Evolutionary conservation across 1,139 yeast species (phyloP).

Genomic region (Kodamaea ohmeri): DNA sequence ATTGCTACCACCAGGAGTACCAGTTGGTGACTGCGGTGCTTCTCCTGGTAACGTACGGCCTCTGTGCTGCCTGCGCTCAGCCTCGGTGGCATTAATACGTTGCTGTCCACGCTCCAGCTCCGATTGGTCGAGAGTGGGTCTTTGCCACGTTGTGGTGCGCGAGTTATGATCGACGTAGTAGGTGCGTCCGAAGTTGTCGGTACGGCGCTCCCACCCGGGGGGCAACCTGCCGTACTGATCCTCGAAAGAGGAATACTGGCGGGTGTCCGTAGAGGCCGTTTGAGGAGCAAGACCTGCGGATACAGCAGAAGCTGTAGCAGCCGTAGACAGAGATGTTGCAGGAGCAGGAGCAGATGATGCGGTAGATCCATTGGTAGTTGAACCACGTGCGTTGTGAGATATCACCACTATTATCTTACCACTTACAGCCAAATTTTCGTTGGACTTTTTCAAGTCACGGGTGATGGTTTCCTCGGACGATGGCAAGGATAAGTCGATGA

Average conservation of each 20-base stretch:
- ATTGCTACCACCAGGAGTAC: slow-evolving; percentile 23
- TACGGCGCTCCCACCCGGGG: slow-evolving; percentile 98
- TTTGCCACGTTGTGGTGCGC: slow-evolving; percentile 96
- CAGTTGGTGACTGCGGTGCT: slow-evolving; percentile 39
- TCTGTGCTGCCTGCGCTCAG: slow-evolving; percentile 88
- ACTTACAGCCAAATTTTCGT: slow-evolving; percentile 86
- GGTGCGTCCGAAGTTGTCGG: slow-evolving; percentile 95
- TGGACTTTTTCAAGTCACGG: slow-evolving; percentile 85
- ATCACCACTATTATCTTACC: slow-evolving; percentile 85
- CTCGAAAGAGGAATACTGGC: slow-evolving; percentile 84
- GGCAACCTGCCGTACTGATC: slow-evolving; percentile 96
- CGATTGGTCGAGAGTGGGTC: slow-evolving; percentile 77
- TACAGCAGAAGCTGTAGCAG: neutral
- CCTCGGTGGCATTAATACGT: slow-evolving; percentile 65
- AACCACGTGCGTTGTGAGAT: slow-evolving; percentile 36
- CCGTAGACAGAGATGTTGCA: neutral
- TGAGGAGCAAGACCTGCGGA: neutral
- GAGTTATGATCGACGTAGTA: slow-evolving; percentile 98
- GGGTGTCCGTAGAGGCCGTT: slow-evolving; percentile 15
- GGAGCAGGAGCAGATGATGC: slow-evolving; percentile 14
- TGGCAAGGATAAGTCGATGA: slow-evolving; percentile 63
- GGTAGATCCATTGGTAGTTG: slow-evolving; percentile 9
- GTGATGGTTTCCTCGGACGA: slow-evolving; percentile 83
- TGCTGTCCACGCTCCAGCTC: slow-evolving; percentile 65
- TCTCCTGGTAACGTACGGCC: slow-evolving; percentile 88